These are phyloP conservation scores for Bombardia bombarda DNA, from an alignment of 495 filamentous ascomycete species.

Conservation along the genomic window DNA sequence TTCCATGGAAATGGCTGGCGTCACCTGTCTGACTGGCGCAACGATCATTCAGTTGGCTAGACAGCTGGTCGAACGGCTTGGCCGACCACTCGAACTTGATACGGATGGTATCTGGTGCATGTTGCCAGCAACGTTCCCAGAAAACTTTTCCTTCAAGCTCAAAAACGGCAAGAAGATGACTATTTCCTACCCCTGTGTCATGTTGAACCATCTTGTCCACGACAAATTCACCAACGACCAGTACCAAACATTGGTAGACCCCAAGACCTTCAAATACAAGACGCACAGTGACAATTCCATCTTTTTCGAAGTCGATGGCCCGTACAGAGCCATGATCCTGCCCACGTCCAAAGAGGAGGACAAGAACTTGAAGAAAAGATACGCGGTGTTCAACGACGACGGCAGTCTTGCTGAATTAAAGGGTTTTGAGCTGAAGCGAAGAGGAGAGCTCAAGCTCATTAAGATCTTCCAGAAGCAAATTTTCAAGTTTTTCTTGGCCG, in stretches of 20 bases:
- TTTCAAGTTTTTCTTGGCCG: constrained; percentile 98
- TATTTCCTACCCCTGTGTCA: constrained; percentile 97
- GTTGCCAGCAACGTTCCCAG: constrained; percentile 91
- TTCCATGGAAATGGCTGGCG: constrained; percentile 99
- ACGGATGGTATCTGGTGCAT: constrained; percentile 99
- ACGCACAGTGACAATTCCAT: constrained; percentile 98
- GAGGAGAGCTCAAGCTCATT: constrained; percentile 98
- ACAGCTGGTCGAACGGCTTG: constrained; percentile 88
- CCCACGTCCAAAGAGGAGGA: constrained; percentile 98
- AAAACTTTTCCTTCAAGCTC: constrained; percentile 90
- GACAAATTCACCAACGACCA: constrained; percentile 93
- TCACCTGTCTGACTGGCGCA: constrained; percentile 94
- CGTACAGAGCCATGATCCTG: constrained; percentile 94
- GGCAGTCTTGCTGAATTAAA: constrained; percentile 95
- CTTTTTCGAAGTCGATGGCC: constrained; percentile 98
- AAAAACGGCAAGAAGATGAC: constrained; percentile 92
- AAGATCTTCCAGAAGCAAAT: constrained; percentile 99
- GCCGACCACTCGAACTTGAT: constrained; percentile 91
- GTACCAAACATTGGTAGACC: constrained; percentile 83
- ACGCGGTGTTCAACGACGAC: constrained; percentile 98
- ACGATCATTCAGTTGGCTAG: constrained; percentile 97
- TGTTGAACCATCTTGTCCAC: constrained; percentile 98
- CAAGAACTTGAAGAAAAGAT: constrained; percentile 99
- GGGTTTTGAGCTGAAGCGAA: constrained; percentile 94
- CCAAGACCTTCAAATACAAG: constrained; percentile 75